Base-by-base conservation (phyloP, 768 basidiomycete species). In the Amanita rubescens region DNA sequence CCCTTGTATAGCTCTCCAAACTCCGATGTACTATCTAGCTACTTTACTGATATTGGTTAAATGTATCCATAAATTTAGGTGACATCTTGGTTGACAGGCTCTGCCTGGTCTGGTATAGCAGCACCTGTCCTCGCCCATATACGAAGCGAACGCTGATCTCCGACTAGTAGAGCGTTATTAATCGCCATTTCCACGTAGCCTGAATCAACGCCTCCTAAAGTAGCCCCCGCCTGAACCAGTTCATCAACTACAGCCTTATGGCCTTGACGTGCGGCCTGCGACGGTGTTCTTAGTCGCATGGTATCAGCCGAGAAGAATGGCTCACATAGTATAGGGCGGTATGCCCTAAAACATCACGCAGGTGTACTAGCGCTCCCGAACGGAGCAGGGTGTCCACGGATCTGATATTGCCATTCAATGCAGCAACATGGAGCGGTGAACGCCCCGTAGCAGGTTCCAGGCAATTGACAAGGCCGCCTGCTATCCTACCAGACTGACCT, bases 271-370 rank as follows among this genome's bases (percentile, higher is more conserved):
- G 88, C 85, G 50, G 90, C 89, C 87, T 90, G 56, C 12, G 11
- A 53, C 22, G 20, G 42, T 17, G 35, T 19, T 20, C 46, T 54
- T 27, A 60, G 33, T 19, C 17, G 37, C 27, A 50, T 54, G 53
- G 11, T 24, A 37, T 19, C 15, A 33, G 24, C 4, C 22, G 5
- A 50, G 48, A 33, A 17, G 34, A 32, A 19, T 1, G 27, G 66
- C 81, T 60, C 57, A 88, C 88, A 67, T 91, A 87, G 67, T 92
- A 93, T 14, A 93, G 71, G 3, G 89, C 78, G 12, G 91, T 92
- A 61, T 93, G 90, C 2, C 89, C 92, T 42, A 93, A 73, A 1
- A 68, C 63, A 64, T 94, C 92, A 52, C 92, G 76, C 8, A 87
- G 71, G 65, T 94, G 91, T 19, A 94, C 91, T 12, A 90, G 71